These are phyloP conservation scores for Alternaria rosae DNA, from an alignment of 2,329 filamentous ascomycete species.

Conservation along the genomic window DNA sequence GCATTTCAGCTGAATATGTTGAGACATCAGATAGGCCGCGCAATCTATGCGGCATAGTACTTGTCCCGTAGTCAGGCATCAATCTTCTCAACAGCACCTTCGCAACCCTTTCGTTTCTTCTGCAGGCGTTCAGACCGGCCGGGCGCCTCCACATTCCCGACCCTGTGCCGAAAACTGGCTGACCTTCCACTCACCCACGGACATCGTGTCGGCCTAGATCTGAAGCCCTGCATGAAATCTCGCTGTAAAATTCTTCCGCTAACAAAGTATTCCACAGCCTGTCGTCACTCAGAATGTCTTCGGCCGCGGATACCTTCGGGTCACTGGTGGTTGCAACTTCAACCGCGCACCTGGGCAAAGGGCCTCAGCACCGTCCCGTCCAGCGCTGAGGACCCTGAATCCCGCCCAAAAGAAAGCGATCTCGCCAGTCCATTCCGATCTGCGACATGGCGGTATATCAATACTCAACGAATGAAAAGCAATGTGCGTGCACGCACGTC, in stretches of 20 bases:
- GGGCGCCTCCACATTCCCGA: slow-evolving; percentile 7
- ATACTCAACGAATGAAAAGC: slow-evolving; percentile 6
- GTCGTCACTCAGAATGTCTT: slow-evolving; percentile 7
- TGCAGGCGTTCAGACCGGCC: not conserved
- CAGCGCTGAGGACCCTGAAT: slow-evolving; percentile 1
- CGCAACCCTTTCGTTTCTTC: slow-evolving; percentile 1
- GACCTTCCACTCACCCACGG: slow-evolving; percentile 5
- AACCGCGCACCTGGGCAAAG: slow-evolving; percentile 12
- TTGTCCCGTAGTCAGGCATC: not conserved
- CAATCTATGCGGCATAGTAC: not conserved
- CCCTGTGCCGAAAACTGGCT: not conserved
- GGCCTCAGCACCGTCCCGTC: slow-evolving; percentile 3
- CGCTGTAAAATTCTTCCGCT: slow-evolving; percentile 5
- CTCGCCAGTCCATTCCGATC: not conserved
- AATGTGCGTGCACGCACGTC: slow-evolving; percentile 4
- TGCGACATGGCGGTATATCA: slow-evolving; percentile 8
- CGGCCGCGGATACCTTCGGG: slow-evolving; percentile 26
- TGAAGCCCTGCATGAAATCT: not conserved
- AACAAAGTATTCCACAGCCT: slow-evolving; percentile 1
- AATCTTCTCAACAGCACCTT: slow-evolving; percentile 2
- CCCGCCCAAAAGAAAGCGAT: slow-evolving; percentile 1
- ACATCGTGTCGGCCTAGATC: not conserved
- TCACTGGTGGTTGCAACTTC: not conserved
- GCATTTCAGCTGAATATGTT: not conserved
- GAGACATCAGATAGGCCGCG: slow-evolving; percentile 1